A percentile compares a stretch with the other conserved stretches of the same genome.
phyloP scores from a whole-genome alignment of 164 flowering plant species.

The Cinnamomum chago region DNA sequence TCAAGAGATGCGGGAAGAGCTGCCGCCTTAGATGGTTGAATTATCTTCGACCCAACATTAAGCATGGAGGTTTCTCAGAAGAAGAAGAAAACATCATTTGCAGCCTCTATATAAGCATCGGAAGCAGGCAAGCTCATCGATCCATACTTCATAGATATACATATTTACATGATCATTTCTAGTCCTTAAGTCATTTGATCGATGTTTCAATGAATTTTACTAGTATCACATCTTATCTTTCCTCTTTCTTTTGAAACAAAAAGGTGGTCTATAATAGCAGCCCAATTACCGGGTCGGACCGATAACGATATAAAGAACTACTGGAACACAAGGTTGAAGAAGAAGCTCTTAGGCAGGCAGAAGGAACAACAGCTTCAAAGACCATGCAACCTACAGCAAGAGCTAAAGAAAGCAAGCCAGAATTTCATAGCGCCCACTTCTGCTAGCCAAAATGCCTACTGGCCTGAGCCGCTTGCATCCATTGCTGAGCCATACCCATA shows the following conservation, averaged over 20 bases:
- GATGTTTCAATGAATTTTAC: neutral
- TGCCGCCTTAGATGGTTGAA: slow-evolving; percentile 87
- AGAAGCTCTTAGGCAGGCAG: slow-evolving; percentile 67
- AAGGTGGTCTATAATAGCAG: slow-evolving; percentile 92
- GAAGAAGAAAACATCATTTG: slow-evolving; percentile 90
- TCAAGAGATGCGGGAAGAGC: slow-evolving; percentile 88
- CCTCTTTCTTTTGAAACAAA: neutral
- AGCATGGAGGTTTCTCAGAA: slow-evolving; percentile 82
- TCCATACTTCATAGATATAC: neutral
- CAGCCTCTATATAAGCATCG: slow-evolving; percentile 70
- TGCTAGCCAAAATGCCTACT: slow-evolving; percentile 24
- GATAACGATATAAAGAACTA: slow-evolving; percentile 88
- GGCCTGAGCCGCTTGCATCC: slow-evolving; percentile 26
- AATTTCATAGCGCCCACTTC: slow-evolving; percentile 11
- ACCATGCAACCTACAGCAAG: slow-evolving; percentile 32
- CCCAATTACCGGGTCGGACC: slow-evolving; percentile 78
- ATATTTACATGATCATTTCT: neutral
- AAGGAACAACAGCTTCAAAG: slow-evolving; percentile 42
- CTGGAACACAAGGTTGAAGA: slow-evolving; percentile 88
- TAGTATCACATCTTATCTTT: neutral
- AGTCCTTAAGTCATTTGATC: neutral
- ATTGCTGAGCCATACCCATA: slow-evolving; percentile 8
- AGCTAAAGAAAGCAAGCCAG: slow-evolving; percentile 26
- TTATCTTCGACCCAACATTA: slow-evolving; percentile 79
- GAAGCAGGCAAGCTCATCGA: slow-evolving; percentile 60